Conservation (phyloP, 495 filamentous ascomycete species). For the Annulohypoxylon stygium region DNA sequence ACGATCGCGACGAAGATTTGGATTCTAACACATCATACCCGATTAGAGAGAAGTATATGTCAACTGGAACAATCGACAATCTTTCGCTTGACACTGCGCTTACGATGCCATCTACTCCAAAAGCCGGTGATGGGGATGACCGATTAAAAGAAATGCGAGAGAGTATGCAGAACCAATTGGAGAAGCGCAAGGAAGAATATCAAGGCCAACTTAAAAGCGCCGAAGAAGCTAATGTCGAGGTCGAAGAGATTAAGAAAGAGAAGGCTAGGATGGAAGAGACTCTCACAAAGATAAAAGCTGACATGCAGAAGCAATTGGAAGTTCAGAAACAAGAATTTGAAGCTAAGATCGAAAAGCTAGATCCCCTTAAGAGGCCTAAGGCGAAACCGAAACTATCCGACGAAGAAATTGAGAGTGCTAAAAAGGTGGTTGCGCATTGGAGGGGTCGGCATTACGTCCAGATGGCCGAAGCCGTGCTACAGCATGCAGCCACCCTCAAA, state of each 20-base stretch:
- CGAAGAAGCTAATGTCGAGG: constrained; percentile 81
- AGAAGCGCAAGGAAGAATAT: constrained; percentile 87
- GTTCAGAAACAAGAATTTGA: constrained; percentile 83
- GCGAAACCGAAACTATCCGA: constrained; percentile 74
- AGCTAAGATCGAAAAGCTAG: constrained; percentile 64
- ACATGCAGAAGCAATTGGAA: constrained; percentile 85
- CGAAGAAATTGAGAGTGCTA: constrained; percentile 77
- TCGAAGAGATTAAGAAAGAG: constrained; percentile 86
- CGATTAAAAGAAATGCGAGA: constrained; percentile 80
- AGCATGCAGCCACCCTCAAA: constrained; percentile 87
- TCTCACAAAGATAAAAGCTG: constrained; percentile 79
- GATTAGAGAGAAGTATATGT: constrained; percentile 94
- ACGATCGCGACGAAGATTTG: constrained; percentile 83
- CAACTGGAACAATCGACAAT: constrained; percentile 94
- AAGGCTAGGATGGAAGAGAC: constrained; percentile 90
- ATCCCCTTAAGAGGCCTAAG: constrained; percentile 62
- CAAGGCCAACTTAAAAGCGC: constrained; percentile 83
- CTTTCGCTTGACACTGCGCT: constrained; percentile 95
- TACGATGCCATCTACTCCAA: constrained; percentile 93
- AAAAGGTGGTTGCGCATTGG: constrained; percentile 78
- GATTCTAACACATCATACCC: constrained; percentile 92
- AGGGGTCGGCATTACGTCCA: constrained; percentile 85
- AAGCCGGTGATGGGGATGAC: constrained; percentile 78
- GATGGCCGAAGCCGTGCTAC: constrained; percentile 93
- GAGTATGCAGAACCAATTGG: constrained; percentile 88